Conservation (phyloP, 768 basidiomycete genomes). For the Candolleomyces aberdarensis region DNA sequence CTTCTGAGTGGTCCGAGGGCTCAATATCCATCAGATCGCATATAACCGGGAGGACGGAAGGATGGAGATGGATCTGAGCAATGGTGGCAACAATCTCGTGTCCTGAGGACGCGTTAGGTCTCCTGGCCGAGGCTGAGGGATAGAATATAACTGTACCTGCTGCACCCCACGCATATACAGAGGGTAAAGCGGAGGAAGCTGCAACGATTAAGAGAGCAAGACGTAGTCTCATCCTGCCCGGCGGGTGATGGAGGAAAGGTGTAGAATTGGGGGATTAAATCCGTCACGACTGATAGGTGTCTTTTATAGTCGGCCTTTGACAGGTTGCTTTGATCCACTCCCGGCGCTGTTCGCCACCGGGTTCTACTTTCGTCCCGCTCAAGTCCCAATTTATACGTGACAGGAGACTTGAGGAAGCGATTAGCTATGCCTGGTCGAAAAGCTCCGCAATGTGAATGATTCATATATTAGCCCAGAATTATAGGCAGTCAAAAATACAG, state of each 20-base stretch:
- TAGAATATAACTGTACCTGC: neutral
- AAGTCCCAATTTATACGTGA: too few species aligned
- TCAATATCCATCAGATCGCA: slow-evolving; percentile 65
- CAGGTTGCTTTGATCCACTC: too few species aligned
- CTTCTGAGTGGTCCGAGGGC: slow-evolving; percentile 18
- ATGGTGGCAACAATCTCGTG: slow-evolving; percentile 94
- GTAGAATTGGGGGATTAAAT: neutral
- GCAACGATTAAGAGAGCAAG: neutral
- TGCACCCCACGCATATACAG: neutral
- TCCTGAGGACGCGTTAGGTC: slow-evolving; percentile 36
- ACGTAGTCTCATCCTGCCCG: neutral
- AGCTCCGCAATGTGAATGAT: too few species aligned
- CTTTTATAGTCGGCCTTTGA: too few species aligned
- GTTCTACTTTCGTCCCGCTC: too few species aligned
- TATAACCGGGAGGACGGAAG: slow-evolving; percentile 59
- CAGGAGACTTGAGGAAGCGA: too few species aligned
- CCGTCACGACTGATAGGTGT: too few species aligned
- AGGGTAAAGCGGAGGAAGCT: neutral
- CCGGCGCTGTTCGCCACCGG: too few species aligned
- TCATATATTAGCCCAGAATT: too few species aligned
- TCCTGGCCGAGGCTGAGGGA: neutral
- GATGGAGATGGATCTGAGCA: slow-evolving; percentile 88
- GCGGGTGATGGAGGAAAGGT: neutral
- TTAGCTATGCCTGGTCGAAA: too few species aligned
- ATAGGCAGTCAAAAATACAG: too few species aligned